These are phyloP conservation scores for Verticillium tricorpus DNA, from an alignment of 2,329 filamentous ascomycete species.

Conservation along the genomic window DNA sequence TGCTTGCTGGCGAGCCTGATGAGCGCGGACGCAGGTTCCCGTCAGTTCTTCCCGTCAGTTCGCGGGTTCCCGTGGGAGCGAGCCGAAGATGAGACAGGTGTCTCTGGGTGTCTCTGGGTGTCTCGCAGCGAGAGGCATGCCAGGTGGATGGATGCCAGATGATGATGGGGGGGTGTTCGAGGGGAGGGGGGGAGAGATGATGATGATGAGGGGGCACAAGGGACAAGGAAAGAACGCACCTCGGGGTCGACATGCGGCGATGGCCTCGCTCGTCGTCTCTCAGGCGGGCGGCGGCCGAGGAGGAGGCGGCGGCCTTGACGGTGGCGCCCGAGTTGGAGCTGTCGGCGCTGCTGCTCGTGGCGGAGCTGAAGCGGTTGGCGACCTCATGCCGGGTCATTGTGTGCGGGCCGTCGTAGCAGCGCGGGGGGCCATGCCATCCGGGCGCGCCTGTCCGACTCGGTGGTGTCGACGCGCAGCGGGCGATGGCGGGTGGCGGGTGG, in stretches of 20 bases:
- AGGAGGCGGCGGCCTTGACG: constrained; percentile 44
- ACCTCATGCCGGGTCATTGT: constrained; percentile 67
- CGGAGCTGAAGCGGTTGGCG: constrained; percentile 60
- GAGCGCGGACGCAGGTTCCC: constrained; percentile 14
- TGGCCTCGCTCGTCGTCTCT: constrained; percentile 23
- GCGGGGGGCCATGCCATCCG: constrained; percentile 13
- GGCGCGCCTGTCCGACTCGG: no score
- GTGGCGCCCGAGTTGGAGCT: constrained; percentile 66
- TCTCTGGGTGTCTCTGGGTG: no score
- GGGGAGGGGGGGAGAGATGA: constrained; percentile 7
- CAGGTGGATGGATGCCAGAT: constrained; percentile 7
- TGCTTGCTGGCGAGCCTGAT: constrained; percentile 21
- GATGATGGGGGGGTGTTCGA: neutral
- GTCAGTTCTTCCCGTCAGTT: constrained; percentile 10
- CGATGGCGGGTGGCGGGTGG: no score
- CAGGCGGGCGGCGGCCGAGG: constrained; percentile 21
- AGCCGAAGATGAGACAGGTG: neutral
- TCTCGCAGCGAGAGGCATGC: neutral
- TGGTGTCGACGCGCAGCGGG: neutral
- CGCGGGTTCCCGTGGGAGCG: neutral
- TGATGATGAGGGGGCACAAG: neutral
- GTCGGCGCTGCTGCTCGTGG: constrained; percentile 60
- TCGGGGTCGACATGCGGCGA: constrained; percentile 39
- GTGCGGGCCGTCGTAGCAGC: constrained; percentile 26
- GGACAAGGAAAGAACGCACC: constrained; percentile 15